Evolutionary conservation across 1,139 yeast genomes (phyloP).

Genomic region (Hansenula sp.): DNA sequence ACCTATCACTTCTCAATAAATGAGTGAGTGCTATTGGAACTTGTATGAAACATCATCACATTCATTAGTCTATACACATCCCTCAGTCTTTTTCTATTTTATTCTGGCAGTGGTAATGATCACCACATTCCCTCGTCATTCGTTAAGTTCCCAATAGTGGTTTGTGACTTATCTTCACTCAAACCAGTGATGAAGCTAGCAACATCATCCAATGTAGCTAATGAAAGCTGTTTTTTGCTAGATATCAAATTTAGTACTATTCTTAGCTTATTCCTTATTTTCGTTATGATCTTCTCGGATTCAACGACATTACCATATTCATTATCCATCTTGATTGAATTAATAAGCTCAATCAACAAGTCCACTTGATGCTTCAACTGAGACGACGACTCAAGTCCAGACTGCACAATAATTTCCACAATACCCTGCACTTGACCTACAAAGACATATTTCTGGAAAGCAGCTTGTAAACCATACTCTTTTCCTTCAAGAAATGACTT

Average conservation of each 20-base stretch:
- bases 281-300: slow-evolving; percentile 39
- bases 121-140: slow-evolving; percentile 23
- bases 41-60: no score
- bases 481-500: slow-evolving; percentile 70
- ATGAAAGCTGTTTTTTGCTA: slow-evolving; percentile 11
- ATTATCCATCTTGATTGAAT: slow-evolving; percentile 28
- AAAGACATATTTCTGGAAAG: slow-evolving; percentile 62
- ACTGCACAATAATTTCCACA: slow-evolving; percentile 24
- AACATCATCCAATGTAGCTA: slow-evolving; percentile 13
- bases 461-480: slow-evolving; percentile 76
- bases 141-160: slow-evolving; percentile 13
- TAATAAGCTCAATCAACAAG: slow-evolving; percentile 17
- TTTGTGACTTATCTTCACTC: slow-evolving; percentile 12
- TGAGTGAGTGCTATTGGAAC: no score
- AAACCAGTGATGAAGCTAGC: slow-evolving; percentile 11
- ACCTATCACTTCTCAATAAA: no score
- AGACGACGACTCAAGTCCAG: slow-evolving; percentile 3
- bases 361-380: slow-evolving; percentile 11
- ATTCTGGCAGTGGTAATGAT: no score
- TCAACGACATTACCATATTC: slow-evolving; percentile 44
- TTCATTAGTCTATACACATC: no score
- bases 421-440: slow-evolving; percentile 64
- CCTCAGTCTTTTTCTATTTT: no score
- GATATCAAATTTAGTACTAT: slow-evolving; percentile 32
- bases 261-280: slow-evolving; percentile 51